Evolutionary conservation across 1,284 basidiomycete species (phyloP), one percentile per base, ranked within the genome.

Genomic region (Apiotrichum siamense): DNA sequence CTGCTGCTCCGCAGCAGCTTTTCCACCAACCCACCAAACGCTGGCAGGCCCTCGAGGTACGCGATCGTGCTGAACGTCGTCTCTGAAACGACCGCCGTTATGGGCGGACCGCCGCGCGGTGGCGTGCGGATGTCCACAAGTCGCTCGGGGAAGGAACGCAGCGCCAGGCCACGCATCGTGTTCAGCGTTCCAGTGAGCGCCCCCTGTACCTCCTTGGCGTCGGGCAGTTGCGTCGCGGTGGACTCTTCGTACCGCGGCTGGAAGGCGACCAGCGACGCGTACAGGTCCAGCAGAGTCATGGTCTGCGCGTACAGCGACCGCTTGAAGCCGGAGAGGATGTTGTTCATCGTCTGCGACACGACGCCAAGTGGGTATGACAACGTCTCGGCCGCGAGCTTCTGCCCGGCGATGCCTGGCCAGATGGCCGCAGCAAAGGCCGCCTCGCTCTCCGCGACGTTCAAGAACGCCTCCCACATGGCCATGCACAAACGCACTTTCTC

Each of bases 91-190:
- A 54, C 50, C 2, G 59, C 60, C 3, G 60, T 62, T 1, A 17
- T 11, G 1, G 52, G 26, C 1, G 45, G 31, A 5, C 36, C 23
- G 23, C 56, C 57, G 4, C 54, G 51, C 13, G 35, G 26, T 0
- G 64, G 50, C 4, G 61, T 51, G 15, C 65, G 60, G 39, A 75
- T 70, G 56, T 75, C 73, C 11, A 72, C 70, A 17, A 73, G 55
- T 2, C 66, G 50, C 49, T 73, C 71, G 13, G 73, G 71, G 66
- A 73, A 75, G n/a, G 66, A 68, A 15, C 73, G 61, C 17, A 64
- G 55, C 11, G 57, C 61, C 13, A 72, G 55, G 7, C 50, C 52
- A 7, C 67, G 59, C 9, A 70, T 49, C 6, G 57, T 60, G n/a
- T 58, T 53, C 18, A 70, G 42, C 4, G 65, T 53, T 2, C 37